These are phyloP conservation scores for Bathelium albidoporum DNA, from an alignment of 495 filamentous ascomycete species.

Conservation along the genomic window DNA sequence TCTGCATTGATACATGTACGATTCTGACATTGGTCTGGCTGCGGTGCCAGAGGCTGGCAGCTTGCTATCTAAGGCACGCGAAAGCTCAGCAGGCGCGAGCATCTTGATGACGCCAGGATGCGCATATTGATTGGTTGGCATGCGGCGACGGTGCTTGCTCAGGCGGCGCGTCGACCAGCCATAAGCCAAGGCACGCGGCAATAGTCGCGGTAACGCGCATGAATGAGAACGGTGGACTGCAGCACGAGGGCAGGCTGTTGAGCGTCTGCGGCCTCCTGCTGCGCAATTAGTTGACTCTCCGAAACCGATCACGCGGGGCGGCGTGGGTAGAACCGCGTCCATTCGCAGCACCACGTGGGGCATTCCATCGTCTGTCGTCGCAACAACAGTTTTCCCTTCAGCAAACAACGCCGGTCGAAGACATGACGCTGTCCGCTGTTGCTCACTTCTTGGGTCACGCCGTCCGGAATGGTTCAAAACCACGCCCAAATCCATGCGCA, in stretches of 20 bases:
- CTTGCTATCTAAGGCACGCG: not conserved
- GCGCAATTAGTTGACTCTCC: not conserved
- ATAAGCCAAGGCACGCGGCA: not conserved
- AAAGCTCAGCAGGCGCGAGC: not conserved
- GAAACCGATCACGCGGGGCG: not conserved
- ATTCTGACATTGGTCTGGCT: too few species aligned
- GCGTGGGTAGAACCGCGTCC: not conserved
- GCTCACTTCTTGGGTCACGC: not conserved
- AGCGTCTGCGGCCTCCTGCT: not conserved
- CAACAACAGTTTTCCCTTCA: not conserved
- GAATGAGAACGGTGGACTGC: not conserved
- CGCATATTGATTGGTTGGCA: not conserved
- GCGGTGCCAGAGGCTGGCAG: not conserved
- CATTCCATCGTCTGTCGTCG: slow-evolving; percentile 1
- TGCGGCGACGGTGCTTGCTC: not conserved
- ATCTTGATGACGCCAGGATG: not conserved
- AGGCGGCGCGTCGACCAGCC: not conserved
- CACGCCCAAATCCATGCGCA: not conserved
- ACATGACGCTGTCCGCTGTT: not conserved
- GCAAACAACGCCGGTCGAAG: not conserved
- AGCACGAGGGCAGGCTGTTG: not conserved
- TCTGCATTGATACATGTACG: too few species aligned
- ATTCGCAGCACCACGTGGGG: not conserved
- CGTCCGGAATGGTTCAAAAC: not conserved
- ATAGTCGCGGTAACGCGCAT: not conserved